Evolutionary conservation across 345 rosid genomes (phyloP).

Genomic region (Salix viminalis): DNA sequence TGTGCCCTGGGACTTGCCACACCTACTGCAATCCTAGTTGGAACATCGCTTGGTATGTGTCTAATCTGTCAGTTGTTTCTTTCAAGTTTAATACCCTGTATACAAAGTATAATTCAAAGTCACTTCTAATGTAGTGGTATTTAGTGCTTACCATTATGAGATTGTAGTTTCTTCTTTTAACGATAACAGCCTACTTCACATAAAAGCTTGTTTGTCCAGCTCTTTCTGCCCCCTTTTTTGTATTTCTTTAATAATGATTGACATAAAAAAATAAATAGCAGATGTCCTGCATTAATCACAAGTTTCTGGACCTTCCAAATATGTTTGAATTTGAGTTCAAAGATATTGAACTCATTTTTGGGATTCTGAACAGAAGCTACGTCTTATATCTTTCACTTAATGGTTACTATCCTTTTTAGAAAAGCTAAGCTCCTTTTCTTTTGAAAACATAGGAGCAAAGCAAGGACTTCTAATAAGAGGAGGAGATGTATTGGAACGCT

Average conservation of each 20-base stretch:
- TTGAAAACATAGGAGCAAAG: conserved; percentile 64
- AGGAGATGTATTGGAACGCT: conserved; percentile 89
- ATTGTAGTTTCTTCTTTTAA: not conserved
- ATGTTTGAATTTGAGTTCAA: not conserved
- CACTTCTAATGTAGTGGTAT: not conserved
- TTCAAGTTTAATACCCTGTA: conserved; percentile 4
- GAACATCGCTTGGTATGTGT: conserved; percentile 86
- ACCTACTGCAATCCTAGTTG: conserved; percentile 93
- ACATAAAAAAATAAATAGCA: not conserved
- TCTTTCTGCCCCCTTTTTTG: not conserved
- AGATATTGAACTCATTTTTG: not conserved
- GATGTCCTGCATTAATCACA: not conserved
- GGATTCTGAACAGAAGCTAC: not conserved
- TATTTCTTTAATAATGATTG: not conserved
- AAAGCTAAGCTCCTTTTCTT: conserved; percentile 10
- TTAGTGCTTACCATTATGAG: not conserved
- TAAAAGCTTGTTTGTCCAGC: not conserved
- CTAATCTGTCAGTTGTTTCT: conserved; percentile 20
- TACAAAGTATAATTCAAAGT: not conserved
- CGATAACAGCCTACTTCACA: not conserved
- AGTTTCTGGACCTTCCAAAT: not conserved
- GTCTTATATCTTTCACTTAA: not conserved
- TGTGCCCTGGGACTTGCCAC: conserved; percentile 98
- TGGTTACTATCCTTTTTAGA: not conserved
- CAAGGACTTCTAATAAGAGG: conserved; percentile 96